Conservation (phyloP, 2,329 filamentous ascomycete species). For the Furcasterigmium furcatum region DNA sequence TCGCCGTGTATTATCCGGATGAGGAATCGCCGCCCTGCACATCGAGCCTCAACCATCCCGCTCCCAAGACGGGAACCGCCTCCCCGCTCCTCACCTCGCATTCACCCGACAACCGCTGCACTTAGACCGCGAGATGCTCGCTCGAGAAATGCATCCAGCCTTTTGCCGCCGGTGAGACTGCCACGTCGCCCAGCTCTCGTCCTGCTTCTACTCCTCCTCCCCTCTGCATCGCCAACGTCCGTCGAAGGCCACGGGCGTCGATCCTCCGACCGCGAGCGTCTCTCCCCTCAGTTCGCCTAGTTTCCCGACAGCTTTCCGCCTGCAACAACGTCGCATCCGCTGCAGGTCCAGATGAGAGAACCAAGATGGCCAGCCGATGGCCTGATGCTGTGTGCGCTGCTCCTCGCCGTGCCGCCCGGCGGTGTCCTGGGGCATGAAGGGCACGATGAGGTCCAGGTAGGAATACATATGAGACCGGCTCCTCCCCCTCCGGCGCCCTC, state of each 20-base stretch:
- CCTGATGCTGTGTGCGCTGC: not conserved
- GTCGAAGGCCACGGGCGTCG: not conserved
- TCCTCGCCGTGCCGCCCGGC: not conserved
- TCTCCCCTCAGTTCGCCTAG: not conserved
- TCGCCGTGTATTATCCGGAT: too few species aligned
- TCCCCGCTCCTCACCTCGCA: not conserved
- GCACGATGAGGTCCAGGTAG: not conserved
- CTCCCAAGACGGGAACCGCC: too few species aligned
- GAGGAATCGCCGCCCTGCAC: too few species aligned
- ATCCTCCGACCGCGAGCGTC: constrained; percentile 1
- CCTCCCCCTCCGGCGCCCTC: too few species aligned
- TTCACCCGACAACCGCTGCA: not conserved
- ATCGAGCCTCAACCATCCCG: too few species aligned
- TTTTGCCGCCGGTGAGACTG: too few species aligned
- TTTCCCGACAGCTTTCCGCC: not conserved
- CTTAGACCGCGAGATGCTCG: not conserved
- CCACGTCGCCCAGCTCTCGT: too few species aligned
- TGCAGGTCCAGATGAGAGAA: not conserved
- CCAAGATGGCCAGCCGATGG: not conserved
- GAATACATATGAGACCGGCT: not conserved
- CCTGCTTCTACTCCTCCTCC: not conserved
- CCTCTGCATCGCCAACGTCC: not conserved
- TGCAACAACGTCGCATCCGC: not conserved
- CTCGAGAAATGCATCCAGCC: too few species aligned
- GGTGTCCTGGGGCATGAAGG: not conserved